Evolutionary conservation across 2,329 filamentous ascomycete genomes (phyloP).

Genomic region (Leptographium wingfieldii): DNA sequence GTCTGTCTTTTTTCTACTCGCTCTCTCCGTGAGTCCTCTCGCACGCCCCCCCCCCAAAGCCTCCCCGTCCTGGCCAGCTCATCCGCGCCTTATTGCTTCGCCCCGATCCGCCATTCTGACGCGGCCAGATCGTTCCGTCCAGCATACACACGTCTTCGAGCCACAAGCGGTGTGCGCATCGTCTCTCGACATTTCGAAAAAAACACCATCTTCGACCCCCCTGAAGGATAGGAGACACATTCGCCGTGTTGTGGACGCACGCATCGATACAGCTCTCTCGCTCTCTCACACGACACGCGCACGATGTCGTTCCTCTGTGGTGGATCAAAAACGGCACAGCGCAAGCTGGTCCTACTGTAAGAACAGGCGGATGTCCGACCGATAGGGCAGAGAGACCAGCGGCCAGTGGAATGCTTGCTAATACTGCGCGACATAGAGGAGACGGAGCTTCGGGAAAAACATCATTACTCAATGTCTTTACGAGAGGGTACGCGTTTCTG

Average conservation of each 20-base stretch:
- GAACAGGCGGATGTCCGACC: conserved; percentile 21
- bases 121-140: background rate
- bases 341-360: conserved; percentile 90
- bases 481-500: conserved; percentile 60
- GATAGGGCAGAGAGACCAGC: conserved; percentile 4
- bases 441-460: conserved; percentile 97
- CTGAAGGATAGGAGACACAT: background rate
- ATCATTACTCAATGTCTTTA: conserved; percentile 94
- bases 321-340: conserved; percentile 75
- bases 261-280: background rate
- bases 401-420: background rate
- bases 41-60: background rate
- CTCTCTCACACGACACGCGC: background rate
- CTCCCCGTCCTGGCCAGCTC: background rate
- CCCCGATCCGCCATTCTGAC: background rate
- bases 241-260: background rate
- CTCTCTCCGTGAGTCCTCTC: background rate
- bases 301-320: conserved; percentile 45
- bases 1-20: background rate
- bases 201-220: background rate
- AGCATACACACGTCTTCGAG: background rate
- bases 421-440: conserved; percentile 43
- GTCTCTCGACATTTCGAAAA: background rate
- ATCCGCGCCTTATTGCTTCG: background rate
- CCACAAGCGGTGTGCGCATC: background rate